These are phyloP conservation scores for Russula compacta DNA, from an alignment of 768 basidiomycete species.

Conservation along the genomic window DNA sequence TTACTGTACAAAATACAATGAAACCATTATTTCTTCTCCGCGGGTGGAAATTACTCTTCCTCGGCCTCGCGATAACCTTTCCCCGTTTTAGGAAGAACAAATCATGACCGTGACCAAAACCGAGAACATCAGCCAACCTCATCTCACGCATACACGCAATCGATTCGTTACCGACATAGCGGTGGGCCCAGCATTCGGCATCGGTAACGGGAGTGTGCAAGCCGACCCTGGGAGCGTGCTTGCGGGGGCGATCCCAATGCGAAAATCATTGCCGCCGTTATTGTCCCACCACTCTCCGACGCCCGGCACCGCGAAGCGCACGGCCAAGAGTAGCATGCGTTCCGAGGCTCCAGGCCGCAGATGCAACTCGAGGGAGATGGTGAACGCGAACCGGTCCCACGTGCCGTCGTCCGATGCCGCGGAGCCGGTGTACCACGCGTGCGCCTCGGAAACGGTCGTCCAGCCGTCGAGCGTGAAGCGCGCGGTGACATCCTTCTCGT, in stretches of 20 bases:
- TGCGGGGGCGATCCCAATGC: not conserved
- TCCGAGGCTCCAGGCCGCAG: slow-evolving; percentile 47
- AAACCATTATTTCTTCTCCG: too few species aligned
- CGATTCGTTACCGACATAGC: not conserved
- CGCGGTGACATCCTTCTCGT: slow-evolving; percentile 38
- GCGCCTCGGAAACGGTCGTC: slow-evolving; percentile 41
- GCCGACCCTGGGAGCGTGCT: not conserved
- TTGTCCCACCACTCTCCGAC: slow-evolving; percentile 15
- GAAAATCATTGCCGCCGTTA: slow-evolving; percentile 2
- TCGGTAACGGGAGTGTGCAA: not conserved
- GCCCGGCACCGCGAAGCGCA: not conserved
- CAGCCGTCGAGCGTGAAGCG: slow-evolving; percentile 45
- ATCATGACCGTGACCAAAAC: too few species aligned
- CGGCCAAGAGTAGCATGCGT: not conserved
- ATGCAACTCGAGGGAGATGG: slow-evolving; percentile 68
- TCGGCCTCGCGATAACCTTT: not conserved
- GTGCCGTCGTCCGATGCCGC: not conserved
- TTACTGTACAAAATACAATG: too few species aligned
- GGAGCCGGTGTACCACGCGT: not conserved
- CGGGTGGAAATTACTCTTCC: too few species aligned
- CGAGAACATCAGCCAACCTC: too few species aligned
- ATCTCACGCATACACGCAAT: not conserved
- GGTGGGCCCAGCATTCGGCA: not conserved
- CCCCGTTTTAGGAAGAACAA: too few species aligned
- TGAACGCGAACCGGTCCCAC: slow-evolving; percentile 35